Evolutionary conservation across 345 rosid genomes (phyloP), one percentile per base, ranked within the genome.

Genomic region (Euphorbia peplus): DNA sequence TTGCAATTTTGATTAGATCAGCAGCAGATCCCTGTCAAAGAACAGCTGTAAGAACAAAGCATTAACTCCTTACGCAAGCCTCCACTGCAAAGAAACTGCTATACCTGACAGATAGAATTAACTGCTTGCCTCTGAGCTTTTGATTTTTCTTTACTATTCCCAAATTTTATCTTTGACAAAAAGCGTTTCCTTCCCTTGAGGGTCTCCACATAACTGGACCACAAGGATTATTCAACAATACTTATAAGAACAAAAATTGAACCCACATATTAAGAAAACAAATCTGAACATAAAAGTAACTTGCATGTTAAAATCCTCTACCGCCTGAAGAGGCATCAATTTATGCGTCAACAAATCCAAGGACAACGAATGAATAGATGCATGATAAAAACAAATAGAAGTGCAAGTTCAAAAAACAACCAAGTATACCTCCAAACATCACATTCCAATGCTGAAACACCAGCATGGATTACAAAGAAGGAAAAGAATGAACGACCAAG

Each of bases 91-190:
- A 15, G 73, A 41, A 16, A 63, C 57, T 66, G 39, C 53, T 35
- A 63, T 82, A 95, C 99, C 96, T 89, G 97, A 79, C 97, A 91
- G 74, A 95, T 85, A 73, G 99, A 95, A 79, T 95, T 95, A 56
- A 91, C 97, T 50, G 96, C 97, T 83, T 95, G 99, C 73, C 99
- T 88, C 81, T 90, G 95, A 79, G 97, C 99, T 81, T 84, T 95
- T 19, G 89, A 82, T 78, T 88, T 89, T 80, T 89, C 97, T 78
- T 86, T 79, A 68, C 69, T 81, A 77, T 84, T 83, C 62, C 99
- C 99, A 74, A 81, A 79, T 79, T 88, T 91, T 76, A 95, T 91
- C 79, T 95, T 95, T 12, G 97, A 89, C 84, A 91, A 81, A 88
- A 87, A 91, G 30, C 97, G 91, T 75, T 88, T 91, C 83, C 99